These are phyloP conservation scores for Triticum dicoccoides DNA, from an alignment of 176 grass and related monocot genomes.

Conservation along the genomic window DNA sequence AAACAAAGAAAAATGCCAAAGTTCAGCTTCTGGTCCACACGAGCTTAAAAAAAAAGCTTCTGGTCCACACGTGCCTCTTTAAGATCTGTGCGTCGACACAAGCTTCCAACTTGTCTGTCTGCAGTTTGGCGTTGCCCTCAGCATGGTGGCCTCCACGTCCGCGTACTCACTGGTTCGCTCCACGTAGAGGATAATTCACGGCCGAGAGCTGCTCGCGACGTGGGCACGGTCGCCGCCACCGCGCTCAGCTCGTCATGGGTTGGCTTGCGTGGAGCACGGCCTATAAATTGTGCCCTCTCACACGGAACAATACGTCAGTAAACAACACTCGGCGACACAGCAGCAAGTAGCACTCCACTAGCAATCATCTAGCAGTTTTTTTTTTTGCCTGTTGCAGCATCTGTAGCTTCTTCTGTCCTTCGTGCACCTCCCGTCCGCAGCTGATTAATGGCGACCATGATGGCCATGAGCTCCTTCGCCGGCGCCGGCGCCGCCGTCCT, in stretches of 20 bases:
- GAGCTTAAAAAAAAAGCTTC: too few relatives aligned
- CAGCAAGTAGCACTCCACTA: neutral
- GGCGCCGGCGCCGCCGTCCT: too few relatives aligned
- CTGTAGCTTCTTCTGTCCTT: neutral
- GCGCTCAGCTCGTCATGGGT: neutral
- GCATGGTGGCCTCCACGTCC: neutral
- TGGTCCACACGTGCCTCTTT: too few relatives aligned
- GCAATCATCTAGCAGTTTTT: neutral
- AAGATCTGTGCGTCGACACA: too few relatives aligned
- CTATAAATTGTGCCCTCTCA: neutral
- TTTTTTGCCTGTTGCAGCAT: neutral
- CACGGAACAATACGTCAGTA: neutral
- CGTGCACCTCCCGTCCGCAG: too few relatives aligned
- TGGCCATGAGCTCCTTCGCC: too few relatives aligned
- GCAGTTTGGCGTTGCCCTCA: neutral
- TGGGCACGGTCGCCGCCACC: slow-evolving; percentile 4
- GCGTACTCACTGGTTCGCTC: neutral
- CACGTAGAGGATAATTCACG: neutral
- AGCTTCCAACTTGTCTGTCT: too few relatives aligned
- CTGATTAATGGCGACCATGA: too few relatives aligned
- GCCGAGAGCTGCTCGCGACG: neutral
- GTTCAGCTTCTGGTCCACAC: too few relatives aligned
- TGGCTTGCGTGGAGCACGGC: neutral
- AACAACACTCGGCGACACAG: neutral
- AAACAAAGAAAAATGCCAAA: too few relatives aligned